A percentile compares a stretch with the other conserved stretches of the same genome.
These are phyloP conservation scores for Colletotrichum gloeosporioides DNA, from an alignment of 2,329 filamentous ascomycete genomes.

Conservation along the genomic window DNA sequence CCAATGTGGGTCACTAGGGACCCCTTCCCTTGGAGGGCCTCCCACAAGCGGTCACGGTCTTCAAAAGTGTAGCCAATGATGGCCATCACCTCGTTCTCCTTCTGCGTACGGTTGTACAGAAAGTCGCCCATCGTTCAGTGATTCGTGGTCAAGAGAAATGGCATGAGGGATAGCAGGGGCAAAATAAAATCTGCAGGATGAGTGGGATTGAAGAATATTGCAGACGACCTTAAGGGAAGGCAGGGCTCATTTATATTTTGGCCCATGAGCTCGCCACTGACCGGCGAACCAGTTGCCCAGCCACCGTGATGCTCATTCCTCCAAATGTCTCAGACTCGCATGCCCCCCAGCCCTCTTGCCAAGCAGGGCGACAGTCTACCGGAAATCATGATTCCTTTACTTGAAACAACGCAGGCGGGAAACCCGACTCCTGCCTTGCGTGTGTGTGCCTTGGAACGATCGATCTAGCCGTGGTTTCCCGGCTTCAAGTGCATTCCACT, in stretches of 20 bases:
- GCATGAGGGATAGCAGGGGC: not conserved
- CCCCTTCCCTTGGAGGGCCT: not conserved
- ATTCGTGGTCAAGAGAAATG: not conserved
- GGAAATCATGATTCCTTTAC: not conserved
- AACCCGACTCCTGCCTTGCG: not conserved
- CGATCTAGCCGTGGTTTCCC: not conserved
- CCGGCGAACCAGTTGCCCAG: not conserved
- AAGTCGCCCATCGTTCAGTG: fast-evolving
- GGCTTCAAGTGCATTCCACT: not conserved
- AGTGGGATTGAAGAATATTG: fast-evolving
- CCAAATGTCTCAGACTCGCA: not conserved
- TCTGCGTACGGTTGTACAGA: not conserved
- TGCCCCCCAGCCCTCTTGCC: not conserved
- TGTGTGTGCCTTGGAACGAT: not conserved
- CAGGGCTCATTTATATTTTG: not conserved
- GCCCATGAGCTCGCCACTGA: not conserved
- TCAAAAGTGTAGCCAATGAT: fast-evolving
- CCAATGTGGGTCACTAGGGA: not conserved
- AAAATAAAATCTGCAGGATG: not conserved
- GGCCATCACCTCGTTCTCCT: not conserved
- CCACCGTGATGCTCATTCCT: not conserved
- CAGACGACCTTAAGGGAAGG: not conserved
- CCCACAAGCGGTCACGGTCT: not conserved
- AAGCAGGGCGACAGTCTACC: not conserved
- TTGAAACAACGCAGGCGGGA: not conserved